Conservation (phyloP, 169 alveolate species). For the Plasmodium berghei region DNA sequence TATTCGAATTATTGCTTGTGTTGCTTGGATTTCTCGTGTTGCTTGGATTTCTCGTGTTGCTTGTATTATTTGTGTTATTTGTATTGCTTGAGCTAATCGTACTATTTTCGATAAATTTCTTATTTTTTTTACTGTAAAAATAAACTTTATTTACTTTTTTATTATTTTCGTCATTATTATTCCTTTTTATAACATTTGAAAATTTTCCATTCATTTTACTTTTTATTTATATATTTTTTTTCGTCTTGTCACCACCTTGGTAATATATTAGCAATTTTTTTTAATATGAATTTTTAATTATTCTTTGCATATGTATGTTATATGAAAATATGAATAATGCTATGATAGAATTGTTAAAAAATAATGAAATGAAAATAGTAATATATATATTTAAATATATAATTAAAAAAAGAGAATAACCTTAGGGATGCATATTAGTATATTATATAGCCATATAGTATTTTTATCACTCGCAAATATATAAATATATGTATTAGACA, state of each 20-base stretch:
- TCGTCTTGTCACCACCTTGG: background rate
- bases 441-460: too few species aligned
- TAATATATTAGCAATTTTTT: slow-evolving; percentile 4
- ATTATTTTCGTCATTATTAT: slow-evolving; percentile 33
- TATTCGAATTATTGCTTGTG: background rate
- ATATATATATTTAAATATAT: too few species aligned
- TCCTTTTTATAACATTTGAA: slow-evolving; percentile 23
- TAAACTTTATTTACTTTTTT: slow-evolving; percentile 46
- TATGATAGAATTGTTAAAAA: too few species aligned
- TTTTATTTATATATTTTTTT: slow-evolving; percentile 10
- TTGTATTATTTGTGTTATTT: background rate
- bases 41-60: background rate
- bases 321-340: too few species aligned
- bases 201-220: slow-evolving; percentile 40
- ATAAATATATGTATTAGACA: background rate
- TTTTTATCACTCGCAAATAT: background rate
- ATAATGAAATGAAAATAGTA: too few species aligned
- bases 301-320: background rate
- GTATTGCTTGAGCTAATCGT: background rate
- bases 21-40: background rate
- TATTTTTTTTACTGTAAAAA: slow-evolving; percentile 29
- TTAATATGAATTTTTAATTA: background rate
- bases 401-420: too few species aligned
- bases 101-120: background rate
- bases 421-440: too few species aligned